Evolutionary conservation across 345 rosid species (phyloP).

Genomic region (Acer campestre): DNA sequence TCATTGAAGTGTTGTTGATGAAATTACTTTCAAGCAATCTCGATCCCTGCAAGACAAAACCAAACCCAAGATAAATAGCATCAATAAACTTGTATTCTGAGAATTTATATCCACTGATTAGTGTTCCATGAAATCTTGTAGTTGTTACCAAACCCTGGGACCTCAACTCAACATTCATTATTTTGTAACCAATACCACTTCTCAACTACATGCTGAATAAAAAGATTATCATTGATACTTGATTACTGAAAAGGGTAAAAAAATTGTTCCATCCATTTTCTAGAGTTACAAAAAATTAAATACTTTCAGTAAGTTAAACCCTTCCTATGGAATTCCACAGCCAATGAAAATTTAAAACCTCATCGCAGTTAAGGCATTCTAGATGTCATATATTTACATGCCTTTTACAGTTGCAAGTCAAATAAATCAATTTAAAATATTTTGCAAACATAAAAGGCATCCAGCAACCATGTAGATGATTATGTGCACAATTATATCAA

Average conservation of each 20-base stretch:
- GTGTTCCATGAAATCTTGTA: not conserved
- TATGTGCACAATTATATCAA: not conserved
- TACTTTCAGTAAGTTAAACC: no score
- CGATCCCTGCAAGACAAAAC: conserved; percentile 67
- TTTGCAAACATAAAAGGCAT: not conserved
- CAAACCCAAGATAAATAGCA: conserved; percentile 13
- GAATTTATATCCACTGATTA: not conserved
- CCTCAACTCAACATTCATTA: not conserved
- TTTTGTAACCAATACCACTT: not conserved
- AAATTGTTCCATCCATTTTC: not conserved
- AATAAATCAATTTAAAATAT: not conserved
- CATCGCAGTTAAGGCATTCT: not conserved
- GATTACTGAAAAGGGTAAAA: not conserved
- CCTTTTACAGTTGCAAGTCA: not conserved
- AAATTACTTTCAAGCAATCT: conserved; percentile 90
- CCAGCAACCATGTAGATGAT: not conserved
- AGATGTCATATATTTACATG: not conserved
- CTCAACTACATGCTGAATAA: not conserved
- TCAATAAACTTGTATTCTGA: not conserved
- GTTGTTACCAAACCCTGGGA: not conserved
- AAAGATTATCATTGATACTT: not conserved
- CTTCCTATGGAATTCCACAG: not conserved
- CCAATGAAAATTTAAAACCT: no score
- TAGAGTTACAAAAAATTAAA: not conserved
- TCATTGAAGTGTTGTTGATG: conserved; percentile 94